phyloP scores from a whole-genome alignment of 2,329 filamentous ascomycete genomes.

The Colletotrichum sp. region DNA sequence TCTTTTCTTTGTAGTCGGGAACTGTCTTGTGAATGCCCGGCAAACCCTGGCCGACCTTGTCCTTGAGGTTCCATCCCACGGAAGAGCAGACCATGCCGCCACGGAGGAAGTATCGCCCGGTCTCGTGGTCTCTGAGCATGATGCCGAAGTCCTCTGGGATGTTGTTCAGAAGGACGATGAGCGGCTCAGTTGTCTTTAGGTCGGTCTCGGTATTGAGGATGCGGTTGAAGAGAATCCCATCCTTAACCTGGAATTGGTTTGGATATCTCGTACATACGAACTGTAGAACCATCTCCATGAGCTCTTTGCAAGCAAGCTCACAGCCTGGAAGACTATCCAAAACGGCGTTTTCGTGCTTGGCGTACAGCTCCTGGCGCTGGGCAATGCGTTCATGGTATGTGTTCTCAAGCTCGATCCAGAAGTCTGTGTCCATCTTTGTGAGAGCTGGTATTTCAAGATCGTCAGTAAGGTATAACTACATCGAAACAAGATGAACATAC shows the following conservation, averaged over 20 bases:
- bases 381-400: constrained; percentile 72
- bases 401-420: constrained; percentile 87
- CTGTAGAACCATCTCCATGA: constrained; percentile 86
- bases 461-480: not conserved
- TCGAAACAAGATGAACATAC: constrained; percentile 53
- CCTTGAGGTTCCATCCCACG: constrained; percentile 78
- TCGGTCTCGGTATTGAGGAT: constrained; percentile 69
- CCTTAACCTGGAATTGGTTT: constrained; percentile 70
- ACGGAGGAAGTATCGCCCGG: constrained; percentile 76
- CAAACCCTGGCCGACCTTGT: constrained; percentile 75
- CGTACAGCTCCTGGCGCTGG: constrained; percentile 71
- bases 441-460: constrained; percentile 58
- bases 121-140: constrained; percentile 72
- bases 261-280: constrained; percentile 83
- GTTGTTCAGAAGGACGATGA: constrained; percentile 76
- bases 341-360: constrained; percentile 66
- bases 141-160: constrained; percentile 86
- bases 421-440: constrained; percentile 79
- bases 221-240: constrained; percentile 67
- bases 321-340: constrained; percentile 75
- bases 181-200: constrained; percentile 65
- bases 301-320: constrained; percentile 80
- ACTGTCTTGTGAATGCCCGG: constrained; percentile 76
- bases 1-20: constrained; percentile 86
- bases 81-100: constrained; percentile 81